These are phyloP conservation scores for Amaranthus palmeri DNA, from an alignment of 148 eudicot species.

Conservation along the genomic window DNA sequence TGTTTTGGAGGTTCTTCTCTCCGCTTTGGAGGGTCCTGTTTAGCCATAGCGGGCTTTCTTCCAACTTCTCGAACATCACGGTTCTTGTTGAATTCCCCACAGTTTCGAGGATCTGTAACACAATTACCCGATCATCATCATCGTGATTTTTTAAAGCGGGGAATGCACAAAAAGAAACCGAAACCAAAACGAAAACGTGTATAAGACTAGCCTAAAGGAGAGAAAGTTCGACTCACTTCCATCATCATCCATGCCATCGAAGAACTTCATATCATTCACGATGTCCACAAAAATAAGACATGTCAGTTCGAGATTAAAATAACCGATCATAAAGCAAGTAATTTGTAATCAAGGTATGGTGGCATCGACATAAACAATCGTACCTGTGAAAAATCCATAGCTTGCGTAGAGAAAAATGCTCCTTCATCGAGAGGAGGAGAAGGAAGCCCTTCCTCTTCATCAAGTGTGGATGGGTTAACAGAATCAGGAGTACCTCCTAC, in stretches of 20 bases:
- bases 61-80: constrained; percentile 35
- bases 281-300: constrained; percentile 20
- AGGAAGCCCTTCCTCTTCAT: constrained; percentile 90
- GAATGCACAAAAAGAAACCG: constrained; percentile 34
- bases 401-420: constrained; percentile 49
- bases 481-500: constrained; percentile 69
- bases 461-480: constrained; percentile 70
- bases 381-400: constrained; percentile 72
- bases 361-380: not conserved
- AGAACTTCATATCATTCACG: constrained; percentile 49
- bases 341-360: no score
- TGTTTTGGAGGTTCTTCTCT: constrained; percentile 36
- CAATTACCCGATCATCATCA: constrained; percentile 27
- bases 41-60: constrained; percentile 42
- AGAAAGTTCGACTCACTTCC: constrained; percentile 75
- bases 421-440: constrained; percentile 93
- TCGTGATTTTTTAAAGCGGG: constrained; percentile 32
- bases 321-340: not conserved
- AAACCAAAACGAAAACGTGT: constrained; percentile 38
- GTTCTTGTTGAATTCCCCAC: constrained; percentile 66
- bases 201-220: constrained; percentile 29
- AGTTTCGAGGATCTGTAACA: constrained; percentile 72
- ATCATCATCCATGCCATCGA: constrained; percentile 88
- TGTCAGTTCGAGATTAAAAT: constrained; percentile 28
- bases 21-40: constrained; percentile 30